Base-by-base conservation (phyloP, 2,329 filamentous ascomycete species). In the Fusarium decemcellulare region DNA sequence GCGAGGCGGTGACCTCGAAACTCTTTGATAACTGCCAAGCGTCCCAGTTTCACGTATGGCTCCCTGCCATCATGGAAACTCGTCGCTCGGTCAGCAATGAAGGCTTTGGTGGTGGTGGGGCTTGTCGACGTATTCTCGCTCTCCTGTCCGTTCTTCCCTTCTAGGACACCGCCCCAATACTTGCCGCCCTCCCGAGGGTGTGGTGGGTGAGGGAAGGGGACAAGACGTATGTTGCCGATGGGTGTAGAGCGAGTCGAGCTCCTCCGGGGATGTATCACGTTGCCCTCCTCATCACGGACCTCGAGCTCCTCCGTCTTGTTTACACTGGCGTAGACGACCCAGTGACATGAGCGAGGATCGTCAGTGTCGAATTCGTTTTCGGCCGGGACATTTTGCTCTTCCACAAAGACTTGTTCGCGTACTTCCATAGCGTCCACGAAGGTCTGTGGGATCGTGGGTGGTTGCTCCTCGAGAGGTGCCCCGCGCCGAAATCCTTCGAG, bases 351-450 rank as follows among this genome's bases (percentile, higher is more conserved):
- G 37, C 93, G 88, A 1, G 86, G 71, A 78, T 98, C 95, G 77
- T 98, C 94, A 1, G 85, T 82, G 82, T 98, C 95, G 70, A 93
- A 86, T 79, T 98, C 95, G 69, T 90, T 88, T 39, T 92, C 89
- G 1, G 89, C 79, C 0, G 87, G 84, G 14, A 89, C 82, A 0
- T 79, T 72, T 73, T 92, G 90, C 74, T 91, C 90, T 8, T 81
- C 39, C 27, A 91, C 86, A 72, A 90, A 92, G 56, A 92, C 90
- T 16, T 79, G 74, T 64, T 88, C 82, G 37, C 90, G 87, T 44
- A 92, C 85, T 55, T 81, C 78, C 88, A 92, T 91, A 67, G 88
- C 88, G 70, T 91, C 88, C 50, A 87, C 78, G 79, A 94, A 93
- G 42, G 83, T 73, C 32, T 79, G 75, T 0, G 91, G 87, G 65